Percentiles rank a stretch among this genome's conserved stretches.
Evolutionary conservation across 495 filamentous ascomycete genomes (phyloP).

Genomic region (Penicillium pulvis): DNA sequence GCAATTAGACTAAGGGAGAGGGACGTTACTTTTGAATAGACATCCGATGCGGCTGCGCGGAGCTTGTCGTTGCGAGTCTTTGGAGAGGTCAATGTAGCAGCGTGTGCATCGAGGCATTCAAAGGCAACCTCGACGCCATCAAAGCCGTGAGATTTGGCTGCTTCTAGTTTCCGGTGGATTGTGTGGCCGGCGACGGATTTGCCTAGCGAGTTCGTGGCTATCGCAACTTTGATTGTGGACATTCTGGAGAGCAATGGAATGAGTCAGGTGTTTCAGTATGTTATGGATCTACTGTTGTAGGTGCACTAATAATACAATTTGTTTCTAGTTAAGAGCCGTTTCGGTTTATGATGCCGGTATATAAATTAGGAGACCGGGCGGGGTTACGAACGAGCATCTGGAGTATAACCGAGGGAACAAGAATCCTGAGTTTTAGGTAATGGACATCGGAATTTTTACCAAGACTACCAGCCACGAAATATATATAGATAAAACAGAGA

Average conservation of each 20-base stretch:
- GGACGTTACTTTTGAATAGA: conserved; percentile 6
- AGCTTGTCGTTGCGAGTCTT: conserved; percentile 7
- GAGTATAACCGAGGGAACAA: not conserved
- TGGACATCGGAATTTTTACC: no score
- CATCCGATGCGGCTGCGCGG: conserved; percentile 13
- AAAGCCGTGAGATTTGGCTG: conserved; percentile 18
- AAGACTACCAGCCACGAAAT: no score
- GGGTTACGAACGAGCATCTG: not conserved
- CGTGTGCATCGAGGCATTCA: conserved; percentile 20
- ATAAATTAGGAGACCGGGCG: not conserved
- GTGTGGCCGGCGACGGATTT: conserved; percentile 19
- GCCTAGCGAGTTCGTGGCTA: conserved; percentile 20
- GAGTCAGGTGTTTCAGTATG: no score
- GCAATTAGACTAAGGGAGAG: conserved; percentile 14
- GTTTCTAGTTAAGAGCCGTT: no score
- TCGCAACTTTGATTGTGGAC: conserved; percentile 15
- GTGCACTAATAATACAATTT: no score
- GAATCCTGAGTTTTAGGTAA: no score
- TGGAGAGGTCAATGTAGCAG: conserved; percentile 3
- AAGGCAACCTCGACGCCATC: conserved; percentile 21
- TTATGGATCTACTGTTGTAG: no score
- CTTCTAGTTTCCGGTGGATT: conserved; percentile 16
- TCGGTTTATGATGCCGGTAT: not conserved
- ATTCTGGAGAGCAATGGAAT: conserved; percentile 1
- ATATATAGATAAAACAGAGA: no score